phyloP scores from a whole-genome alignment of 1,139 yeast species.

The Lodderomyces jiufengensis region DNA sequence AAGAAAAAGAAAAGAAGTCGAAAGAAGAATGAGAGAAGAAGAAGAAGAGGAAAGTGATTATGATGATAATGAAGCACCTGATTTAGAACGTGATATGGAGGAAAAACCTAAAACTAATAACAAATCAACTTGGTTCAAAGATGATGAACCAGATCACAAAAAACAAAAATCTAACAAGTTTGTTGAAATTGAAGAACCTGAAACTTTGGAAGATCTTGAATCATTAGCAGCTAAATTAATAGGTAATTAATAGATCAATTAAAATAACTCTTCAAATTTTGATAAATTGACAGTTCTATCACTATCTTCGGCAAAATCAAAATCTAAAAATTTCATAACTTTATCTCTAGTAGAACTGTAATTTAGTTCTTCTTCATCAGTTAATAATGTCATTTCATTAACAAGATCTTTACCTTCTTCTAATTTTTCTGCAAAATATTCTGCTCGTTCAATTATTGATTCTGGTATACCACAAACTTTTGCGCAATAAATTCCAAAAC shows the following conservation, averaged over 20 bases:
- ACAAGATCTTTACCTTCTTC: constrained; percentile 16
- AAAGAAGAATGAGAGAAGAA: constrained; percentile 49
- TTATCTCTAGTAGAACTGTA: constrained; percentile 18
- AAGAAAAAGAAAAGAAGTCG: constrained; percentile 79
- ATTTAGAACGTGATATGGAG: constrained; percentile 50
- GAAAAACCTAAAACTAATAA: constrained; percentile 38
- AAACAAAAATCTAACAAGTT: constrained; percentile 29
- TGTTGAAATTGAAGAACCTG: constrained; percentile 81
- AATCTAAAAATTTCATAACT: constrained; percentile 20
- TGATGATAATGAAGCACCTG: constrained; percentile 23
- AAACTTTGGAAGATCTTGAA: constrained; percentile 89
- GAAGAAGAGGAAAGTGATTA: constrained; percentile 30
- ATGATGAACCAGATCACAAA: constrained; percentile 20
- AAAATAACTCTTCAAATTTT: constrained; percentile 2
- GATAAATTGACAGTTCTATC: neutral
- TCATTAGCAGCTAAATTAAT: constrained; percentile 72
- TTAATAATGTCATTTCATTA: constrained; percentile 14
- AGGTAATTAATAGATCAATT: constrained; percentile 6
- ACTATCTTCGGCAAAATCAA: constrained; percentile 9
- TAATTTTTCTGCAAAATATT: constrained; percentile 15
- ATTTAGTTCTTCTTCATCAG: constrained; percentile 14
- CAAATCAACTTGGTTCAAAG: constrained; percentile 57
- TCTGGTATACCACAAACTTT: constrained; percentile 28
- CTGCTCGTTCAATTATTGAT: constrained; percentile 25
- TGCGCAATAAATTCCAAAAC: constrained; percentile 41